A percentile compares a stretch with the other conserved stretches of the same genome.
These are phyloP conservation scores for Suillus subaureus DNA, from an alignment of 768 basidiomycete species.

Conservation along the genomic window DNA sequence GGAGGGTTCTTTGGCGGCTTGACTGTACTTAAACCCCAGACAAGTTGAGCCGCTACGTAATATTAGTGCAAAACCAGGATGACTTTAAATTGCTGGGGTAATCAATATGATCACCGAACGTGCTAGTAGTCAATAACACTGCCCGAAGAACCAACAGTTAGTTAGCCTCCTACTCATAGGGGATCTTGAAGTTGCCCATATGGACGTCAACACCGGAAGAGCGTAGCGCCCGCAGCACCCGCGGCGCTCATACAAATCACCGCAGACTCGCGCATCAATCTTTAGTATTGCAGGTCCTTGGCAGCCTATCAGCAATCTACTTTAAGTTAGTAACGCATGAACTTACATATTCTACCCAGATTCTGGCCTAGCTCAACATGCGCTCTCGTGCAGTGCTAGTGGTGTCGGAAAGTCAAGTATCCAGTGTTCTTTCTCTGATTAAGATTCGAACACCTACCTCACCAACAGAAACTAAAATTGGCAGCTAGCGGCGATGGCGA, in stretches of 20 bases:
- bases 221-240: background rate
- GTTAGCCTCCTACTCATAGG: background rate
- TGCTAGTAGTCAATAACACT: background rate
- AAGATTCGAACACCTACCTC: background rate
- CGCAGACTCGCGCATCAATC: too few relatives aligned
- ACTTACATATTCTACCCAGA: background rate
- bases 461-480: background rate
- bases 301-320: background rate
- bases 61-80: background rate
- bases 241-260: too few relatives aligned
- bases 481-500: background rate
- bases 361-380: background rate
- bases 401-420: background rate
- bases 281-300: background rate
- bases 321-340: background rate
- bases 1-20: background rate
- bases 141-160: background rate
- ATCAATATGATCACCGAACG: background rate
- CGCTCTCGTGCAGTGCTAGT: background rate
- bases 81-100: background rate
- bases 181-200: background rate
- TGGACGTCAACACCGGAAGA: background rate
- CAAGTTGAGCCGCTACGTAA: background rate
- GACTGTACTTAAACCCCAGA: background rate
- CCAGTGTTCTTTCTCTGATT: background rate